A percentile compares a stretch with the other conserved stretches of the same genome.
These are phyloP conservation scores for Lactarius hengduanensis DNA, from an alignment of 768 basidiomycete species.

Conservation along the genomic window DNA sequence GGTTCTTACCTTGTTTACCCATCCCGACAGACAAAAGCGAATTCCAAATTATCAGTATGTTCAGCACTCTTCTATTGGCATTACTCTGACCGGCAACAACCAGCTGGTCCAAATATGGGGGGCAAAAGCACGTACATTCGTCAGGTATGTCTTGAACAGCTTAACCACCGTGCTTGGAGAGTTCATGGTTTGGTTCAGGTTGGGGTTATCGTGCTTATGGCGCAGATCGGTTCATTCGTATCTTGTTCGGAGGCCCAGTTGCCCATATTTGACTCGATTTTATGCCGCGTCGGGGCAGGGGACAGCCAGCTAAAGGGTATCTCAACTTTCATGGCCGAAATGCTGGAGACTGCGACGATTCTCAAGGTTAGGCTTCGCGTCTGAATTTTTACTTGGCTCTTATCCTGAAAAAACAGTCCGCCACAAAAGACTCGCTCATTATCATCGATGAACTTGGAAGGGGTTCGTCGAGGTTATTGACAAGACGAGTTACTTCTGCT, in stretches of 20 bases:
- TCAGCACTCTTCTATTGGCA: neutral
- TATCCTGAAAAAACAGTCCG: slow-evolving; percentile 53
- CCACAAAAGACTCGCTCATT: slow-evolving; percentile 88
- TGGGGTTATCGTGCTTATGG: slow-evolving; percentile 96
- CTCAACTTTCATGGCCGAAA: slow-evolving; percentile 99
- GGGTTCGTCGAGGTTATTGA: slow-evolving; percentile 44
- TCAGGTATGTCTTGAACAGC: slow-evolving; percentile 48
- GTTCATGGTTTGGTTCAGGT: slow-evolving; percentile 47
- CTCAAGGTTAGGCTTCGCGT: slow-evolving; percentile 57
- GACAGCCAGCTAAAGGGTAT: slow-evolving; percentile 98
- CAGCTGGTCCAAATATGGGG: slow-evolving; percentile 98
- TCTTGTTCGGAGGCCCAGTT: slow-evolving; percentile 84
- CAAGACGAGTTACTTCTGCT: slow-evolving; percentile 1
- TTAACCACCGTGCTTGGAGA: neutral
- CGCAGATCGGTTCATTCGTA: slow-evolving; percentile 93
- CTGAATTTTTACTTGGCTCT: neutral
- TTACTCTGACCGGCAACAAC: slow-evolving; percentile 4
- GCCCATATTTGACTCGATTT: slow-evolving; percentile 93
- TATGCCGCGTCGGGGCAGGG: slow-evolving; percentile 95
- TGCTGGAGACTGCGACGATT: slow-evolving; percentile 97
- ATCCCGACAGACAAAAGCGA: slow-evolving; percentile 66
- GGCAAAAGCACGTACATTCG: slow-evolving; percentile 98
- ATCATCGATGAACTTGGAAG: slow-evolving; percentile 97
- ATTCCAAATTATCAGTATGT: slow-evolving; percentile 90
- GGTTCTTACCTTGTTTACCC: neutral